Base-by-base conservation (phyloP, 768 basidiomycete species). In the Trametes maxima region DNA sequence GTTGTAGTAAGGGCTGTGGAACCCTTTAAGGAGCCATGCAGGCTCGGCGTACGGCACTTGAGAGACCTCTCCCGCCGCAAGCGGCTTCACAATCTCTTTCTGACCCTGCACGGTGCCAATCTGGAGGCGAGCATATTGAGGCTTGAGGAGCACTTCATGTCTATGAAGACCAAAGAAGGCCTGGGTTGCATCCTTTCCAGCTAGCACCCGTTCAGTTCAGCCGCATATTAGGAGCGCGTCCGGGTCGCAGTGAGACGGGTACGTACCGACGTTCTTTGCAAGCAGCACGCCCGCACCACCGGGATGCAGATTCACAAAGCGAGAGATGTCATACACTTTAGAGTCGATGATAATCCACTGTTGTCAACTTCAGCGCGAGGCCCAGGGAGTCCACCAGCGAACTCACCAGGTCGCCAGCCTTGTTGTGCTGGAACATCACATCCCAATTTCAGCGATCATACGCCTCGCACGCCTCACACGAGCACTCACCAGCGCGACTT, bases 121-220 rank as follows among this genome's bases (percentile, higher is more conserved):
- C 65, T 87, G 85, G 35, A 90, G 79, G 16, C 89, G 84, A 2
- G 82, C 77, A 62, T 89, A 91, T 66, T 90, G 88, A 0, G 91
- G 90, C 52, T 84, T 82, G 37, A 82, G 76, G 12, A 96, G 82
- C 22, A 95, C 85, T 67, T 95, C 92, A 44, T 87, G 84, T 33
- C 92, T 83, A 72, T 96, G 94, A 52, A 95, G 82, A 8, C 89
- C 87, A 62, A 90, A 95, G 81, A 95, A 95, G 1, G 82, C 82
- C 36, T 90, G 78, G 4, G 94, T 94, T 0, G 89, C 85, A 64
- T 90, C 88, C 71, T 87, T 78, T 25, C 89, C 88, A 54, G 90
- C 92, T 80, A 8, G 28, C 8, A 57, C 7, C 1, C 3, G 13
- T 44, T 17, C 3, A 3, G 17, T 10, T 46, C 2, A 46, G 45